Base-by-base conservation (phyloP, 2,329 filamentous ascomycete genomes). In the Hypoxylon sp. region DNA sequence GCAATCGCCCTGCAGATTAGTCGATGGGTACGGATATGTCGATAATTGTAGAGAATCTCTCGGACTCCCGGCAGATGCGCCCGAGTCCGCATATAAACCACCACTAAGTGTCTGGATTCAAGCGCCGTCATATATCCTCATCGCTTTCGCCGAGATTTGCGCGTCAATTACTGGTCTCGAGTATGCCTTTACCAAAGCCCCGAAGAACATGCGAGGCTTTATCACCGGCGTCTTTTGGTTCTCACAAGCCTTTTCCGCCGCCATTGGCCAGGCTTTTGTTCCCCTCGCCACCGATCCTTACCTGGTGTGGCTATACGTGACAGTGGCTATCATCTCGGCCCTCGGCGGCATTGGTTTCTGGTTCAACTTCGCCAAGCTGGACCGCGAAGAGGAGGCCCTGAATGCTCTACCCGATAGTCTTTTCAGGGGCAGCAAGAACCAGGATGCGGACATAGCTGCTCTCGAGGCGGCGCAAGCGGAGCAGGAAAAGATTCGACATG, bases 181-280 rank as follows among this genome's bases (percentile, higher is more conserved):
- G 79, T 93, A 92, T 71, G 91, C 91, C 21, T 93, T 89, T 80
- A 90, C 90, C 74, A 93, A 93, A 78, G 90, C 91, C 0, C 92
- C 91, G 7, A 86, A 85, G 75, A 93, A 92, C 80, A 94, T 94
- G 91, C 86, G 90, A 5, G 90, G 89, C 25, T 84, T 93, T 60
- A 89, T 94, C n/a, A 84, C 85, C 72, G 87, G 88, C 9, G 83
- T 93, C 59, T 87, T 87, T 52, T 85, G 92, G 56, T 91, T 93
- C 80, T 90, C 87, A 81, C 88, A 86, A 38, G 90, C 91, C 51
- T 87, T 93, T 74, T 87, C 89, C 5, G 83, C 89, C 43, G 90
- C 91, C 41, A 81, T 93, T 23, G 89, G 89, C 0, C 89, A 93
- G 79, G 91, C 86, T 0, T 81, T 90, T 23, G 83, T 87, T 21